A percentile compares a stretch with the other conserved stretches of the same genome.
phyloP scores from a whole-genome alignment of 208 protist species.

The Leishmania tropica region DNA sequence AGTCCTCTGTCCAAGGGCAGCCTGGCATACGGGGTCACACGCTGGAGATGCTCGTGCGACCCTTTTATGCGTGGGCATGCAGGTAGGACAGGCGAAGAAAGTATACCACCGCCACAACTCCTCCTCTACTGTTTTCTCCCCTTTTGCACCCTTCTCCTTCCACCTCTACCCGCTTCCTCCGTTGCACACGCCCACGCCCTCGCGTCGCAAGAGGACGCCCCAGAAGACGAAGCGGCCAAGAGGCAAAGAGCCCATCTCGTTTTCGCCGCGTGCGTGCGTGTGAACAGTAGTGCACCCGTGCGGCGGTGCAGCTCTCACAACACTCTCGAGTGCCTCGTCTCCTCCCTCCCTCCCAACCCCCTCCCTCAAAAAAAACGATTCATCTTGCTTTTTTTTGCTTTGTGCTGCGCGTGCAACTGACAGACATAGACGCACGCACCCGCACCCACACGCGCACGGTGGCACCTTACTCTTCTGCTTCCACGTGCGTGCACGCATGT shows the following conservation, averaged over 20 bases:
- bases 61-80: not conserved
- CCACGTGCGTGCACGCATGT: not conserved
- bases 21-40: not conserved
- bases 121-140: not conserved
- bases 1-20: not conserved
- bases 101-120: too few species aligned
- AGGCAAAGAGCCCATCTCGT: not conserved
- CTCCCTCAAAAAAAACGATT: not conserved
- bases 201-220: not conserved
- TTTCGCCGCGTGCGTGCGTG: not conserved
- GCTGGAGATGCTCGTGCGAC: not conserved
- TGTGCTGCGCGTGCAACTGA: not conserved
- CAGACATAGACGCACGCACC: not conserved
- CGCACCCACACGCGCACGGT: not conserved
- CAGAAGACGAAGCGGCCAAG: not conserved
- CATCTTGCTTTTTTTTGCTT: slow-evolving; percentile 2
- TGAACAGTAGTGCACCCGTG: not conserved
- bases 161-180: not conserved
- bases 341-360: not conserved
- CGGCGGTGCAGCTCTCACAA: not conserved
- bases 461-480: not conserved
- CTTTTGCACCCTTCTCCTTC: not conserved
- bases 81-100: not conserved
- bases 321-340: not conserved
- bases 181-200: not conserved